These are phyloP conservation scores for Lecanicillium sp. DNA, from an alignment of 2,329 filamentous ascomycete genomes.

Conservation along the genomic window DNA sequence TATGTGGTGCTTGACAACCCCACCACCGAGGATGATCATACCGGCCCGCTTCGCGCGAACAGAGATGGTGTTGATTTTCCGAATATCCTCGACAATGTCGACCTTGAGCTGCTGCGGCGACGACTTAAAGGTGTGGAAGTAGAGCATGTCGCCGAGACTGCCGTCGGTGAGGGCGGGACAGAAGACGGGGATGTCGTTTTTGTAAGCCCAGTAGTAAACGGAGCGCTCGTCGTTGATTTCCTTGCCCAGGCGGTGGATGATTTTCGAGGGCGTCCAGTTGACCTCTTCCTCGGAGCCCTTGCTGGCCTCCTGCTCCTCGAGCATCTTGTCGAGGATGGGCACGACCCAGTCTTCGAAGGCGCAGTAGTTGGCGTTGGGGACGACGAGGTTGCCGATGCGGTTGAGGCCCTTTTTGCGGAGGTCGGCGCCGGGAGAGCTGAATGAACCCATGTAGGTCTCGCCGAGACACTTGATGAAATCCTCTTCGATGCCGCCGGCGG, in stretches of 20 bases:
- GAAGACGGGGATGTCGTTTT: conserved; percentile 95
- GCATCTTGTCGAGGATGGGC: conserved; percentile 89
- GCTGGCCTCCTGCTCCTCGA: conserved; percentile 83
- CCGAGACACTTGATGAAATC: conserved; percentile 98
- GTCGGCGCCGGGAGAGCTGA: conserved; percentile 67
- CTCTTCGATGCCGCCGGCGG: conserved; percentile 91
- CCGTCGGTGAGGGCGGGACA: conserved; percentile 94
- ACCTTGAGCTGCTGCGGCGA: conserved; percentile 76
- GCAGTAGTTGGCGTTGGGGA: conserved; percentile 94
- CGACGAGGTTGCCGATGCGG: conserved; percentile 89
- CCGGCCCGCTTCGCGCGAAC: conserved; percentile 82
- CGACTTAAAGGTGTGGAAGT: conserved; percentile 93
- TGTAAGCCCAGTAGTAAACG: conserved; percentile 96
- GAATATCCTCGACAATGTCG: conserved; percentile 91
- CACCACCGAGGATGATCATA: conserved; percentile 93
- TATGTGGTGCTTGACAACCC: conserved; percentile 97
- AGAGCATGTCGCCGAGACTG: conserved; percentile 94
- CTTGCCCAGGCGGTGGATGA: conserved; percentile 82
- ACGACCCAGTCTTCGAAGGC: conserved; percentile 97
- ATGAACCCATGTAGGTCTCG: conserved; percentile 86
- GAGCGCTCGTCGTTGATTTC: conserved; percentile 91
- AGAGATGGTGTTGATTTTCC: conserved; percentile 85
- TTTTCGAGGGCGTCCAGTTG: conserved; percentile 88
- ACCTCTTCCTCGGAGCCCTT: conserved; percentile 63
- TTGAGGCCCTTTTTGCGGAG: conserved; percentile 85